Percentiles rank a stretch among this genome's conserved stretches.
These are phyloP conservation scores for Gossypium gossypioides DNA, from an alignment of 441 rosid genomes.

Conservation along the genomic window DNA sequence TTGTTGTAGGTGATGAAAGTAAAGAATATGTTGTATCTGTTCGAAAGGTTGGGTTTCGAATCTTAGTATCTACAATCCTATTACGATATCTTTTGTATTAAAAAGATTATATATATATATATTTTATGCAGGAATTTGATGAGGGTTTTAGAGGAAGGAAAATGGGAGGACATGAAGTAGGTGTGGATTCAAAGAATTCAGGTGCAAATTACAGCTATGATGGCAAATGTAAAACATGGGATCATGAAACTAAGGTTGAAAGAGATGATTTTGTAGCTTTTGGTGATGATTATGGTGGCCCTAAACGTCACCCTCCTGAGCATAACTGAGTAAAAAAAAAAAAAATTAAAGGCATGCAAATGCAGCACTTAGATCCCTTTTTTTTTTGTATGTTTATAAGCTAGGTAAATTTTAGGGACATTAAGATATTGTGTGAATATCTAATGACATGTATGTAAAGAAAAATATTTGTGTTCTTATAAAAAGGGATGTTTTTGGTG, in stretches of 20 bases:
- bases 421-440: no score
- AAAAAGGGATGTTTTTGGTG: neutral
- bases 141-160: slow-evolving; percentile 27
- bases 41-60: slow-evolving; percentile 14
- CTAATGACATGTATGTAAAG: no score
- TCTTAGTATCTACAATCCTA: neutral
- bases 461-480: neutral
- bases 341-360: neutral
- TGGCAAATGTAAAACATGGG: slow-evolving; percentile 16
- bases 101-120: neutral
- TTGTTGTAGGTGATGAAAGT: slow-evolving; percentile 13
- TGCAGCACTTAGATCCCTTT: neutral
- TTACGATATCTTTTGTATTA: neutral
- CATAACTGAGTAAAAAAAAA: slow-evolving; percentile 22
- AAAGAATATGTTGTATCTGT: slow-evolving; percentile 8
- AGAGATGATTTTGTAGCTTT: slow-evolving; percentile 27
- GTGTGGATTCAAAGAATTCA: slow-evolving; percentile 24
- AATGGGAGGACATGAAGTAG: slow-evolving; percentile 13
- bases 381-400: slow-evolving; percentile 6
- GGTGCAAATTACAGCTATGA: slow-evolving; percentile 33
- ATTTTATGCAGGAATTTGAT: slow-evolving; percentile 18
- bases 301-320: slow-evolving; percentile 34
- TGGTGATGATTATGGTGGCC: slow-evolving; percentile 33
- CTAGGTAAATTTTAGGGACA: neutral
- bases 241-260: slow-evolving; percentile 7